Conservation (phyloP, 768 basidiomycete species). For the Suillus clintonianus region DNA sequence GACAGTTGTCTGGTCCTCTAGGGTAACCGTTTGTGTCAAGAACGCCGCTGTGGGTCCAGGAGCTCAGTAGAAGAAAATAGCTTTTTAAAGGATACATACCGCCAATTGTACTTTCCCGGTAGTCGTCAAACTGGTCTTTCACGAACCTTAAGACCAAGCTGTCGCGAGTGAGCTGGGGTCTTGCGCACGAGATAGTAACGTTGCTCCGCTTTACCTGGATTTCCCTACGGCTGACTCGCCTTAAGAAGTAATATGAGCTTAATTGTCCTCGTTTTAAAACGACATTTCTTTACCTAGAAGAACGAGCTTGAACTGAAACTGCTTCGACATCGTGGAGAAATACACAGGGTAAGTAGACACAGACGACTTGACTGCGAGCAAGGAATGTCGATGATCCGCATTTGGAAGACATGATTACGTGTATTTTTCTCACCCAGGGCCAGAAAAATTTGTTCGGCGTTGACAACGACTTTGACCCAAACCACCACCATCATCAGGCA, state of each 20-base stretch:
- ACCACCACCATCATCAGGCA: conserved; percentile 38
- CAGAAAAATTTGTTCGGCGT: conserved; percentile 32
- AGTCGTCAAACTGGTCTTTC: conserved; percentile 94
- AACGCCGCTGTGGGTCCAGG: conserved; percentile 72
- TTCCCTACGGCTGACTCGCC: conserved; percentile 99
- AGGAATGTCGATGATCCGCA: background rate
- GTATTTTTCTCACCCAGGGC: conserved; percentile 28
- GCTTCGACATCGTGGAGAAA: conserved; percentile 75
- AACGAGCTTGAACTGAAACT: conserved; percentile 95
- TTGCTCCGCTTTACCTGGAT: conserved; percentile 62
- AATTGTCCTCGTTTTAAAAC: background rate
- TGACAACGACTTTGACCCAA: conserved; percentile 19
- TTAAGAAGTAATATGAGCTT: conserved; percentile 34
- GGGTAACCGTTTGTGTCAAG: conserved; percentile 93
- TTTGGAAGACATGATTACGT: conserved; percentile 21
- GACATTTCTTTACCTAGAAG: conserved; percentile 68
- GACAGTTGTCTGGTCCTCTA: conserved; percentile 86
- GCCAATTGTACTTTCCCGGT: conserved; percentile 93
- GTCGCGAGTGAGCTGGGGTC: conserved; percentile 24
- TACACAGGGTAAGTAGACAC: conserved; percentile 18
- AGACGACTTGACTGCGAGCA: conserved; percentile 9
- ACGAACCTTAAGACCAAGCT: conserved; percentile 96
- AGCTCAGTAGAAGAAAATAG: conserved; percentile 17
- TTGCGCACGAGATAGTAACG: conserved; percentile 18
- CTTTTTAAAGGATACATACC: conserved; percentile 43